phyloP scores from a whole-genome alignment of 2,329 filamentous ascomycete species.

The Clarireedia hainanense region DNA sequence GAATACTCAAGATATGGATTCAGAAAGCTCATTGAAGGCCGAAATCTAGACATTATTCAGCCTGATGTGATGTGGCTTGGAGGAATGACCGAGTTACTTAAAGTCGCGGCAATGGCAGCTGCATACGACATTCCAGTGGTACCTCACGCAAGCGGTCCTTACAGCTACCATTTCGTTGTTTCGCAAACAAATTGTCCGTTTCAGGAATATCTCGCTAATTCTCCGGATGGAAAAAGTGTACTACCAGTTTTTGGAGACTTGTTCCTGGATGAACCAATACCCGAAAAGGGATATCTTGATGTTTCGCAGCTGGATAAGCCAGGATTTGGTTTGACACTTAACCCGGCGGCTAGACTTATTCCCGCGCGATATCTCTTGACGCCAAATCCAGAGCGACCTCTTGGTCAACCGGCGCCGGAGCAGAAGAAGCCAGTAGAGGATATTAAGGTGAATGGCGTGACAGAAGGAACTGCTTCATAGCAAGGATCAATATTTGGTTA shows the following conservation, averaged over 20 bases:
- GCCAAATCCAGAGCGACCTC: conserved; percentile 48
- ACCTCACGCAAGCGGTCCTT: conserved; percentile 88
- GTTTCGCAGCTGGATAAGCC: conserved; percentile 77
- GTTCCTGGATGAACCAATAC: conserved; percentile 86
- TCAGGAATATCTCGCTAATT: conserved; percentile 94
- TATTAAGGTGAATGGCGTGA: conserved; percentile 30
- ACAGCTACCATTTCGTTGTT: conserved; percentile 94
- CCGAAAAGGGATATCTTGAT: conserved; percentile 72
- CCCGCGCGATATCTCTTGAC: conserved; percentile 66
- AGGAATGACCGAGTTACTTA: conserved; percentile 84
- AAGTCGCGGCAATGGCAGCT: conserved; percentile 78
- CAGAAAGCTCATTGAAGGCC: conserved; percentile 85
- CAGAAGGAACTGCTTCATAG: conserved; percentile 19
- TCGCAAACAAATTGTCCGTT: conserved; percentile 90
- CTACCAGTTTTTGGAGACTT: conserved; percentile 87
- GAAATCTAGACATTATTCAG: conserved; percentile 89
- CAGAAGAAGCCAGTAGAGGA: conserved; percentile 20
- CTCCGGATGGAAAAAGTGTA: conserved; percentile 81
- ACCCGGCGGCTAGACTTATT: conserved; percentile 68
- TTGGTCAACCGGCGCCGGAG: conserved; percentile 24
- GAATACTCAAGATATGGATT: conserved; percentile 93
- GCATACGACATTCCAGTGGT: conserved; percentile 94
- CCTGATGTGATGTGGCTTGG: conserved; percentile 98
- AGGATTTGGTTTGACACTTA: conserved; percentile 83
- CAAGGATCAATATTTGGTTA: background rate